These are phyloP conservation scores for Zopfia rhizophila DNA, from an alignment of 2,329 filamentous ascomycete species.

Conservation along the genomic window DNA sequence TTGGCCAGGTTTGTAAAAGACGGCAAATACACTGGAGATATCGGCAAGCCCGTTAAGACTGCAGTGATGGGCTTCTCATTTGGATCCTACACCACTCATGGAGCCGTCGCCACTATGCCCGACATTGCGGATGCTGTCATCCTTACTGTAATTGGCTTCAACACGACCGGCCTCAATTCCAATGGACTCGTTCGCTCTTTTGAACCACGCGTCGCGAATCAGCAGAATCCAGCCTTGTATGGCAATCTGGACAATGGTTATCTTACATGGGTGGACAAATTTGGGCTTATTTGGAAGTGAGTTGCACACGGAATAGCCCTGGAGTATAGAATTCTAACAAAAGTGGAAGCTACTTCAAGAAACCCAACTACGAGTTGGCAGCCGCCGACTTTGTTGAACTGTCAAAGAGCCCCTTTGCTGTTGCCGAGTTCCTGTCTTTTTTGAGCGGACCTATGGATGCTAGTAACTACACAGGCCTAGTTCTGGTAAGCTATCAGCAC, in stretches of 20 bases:
- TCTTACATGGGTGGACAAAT: conserved; percentile 33
- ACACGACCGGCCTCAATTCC: conserved; percentile 19
- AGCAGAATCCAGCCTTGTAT: conserved; percentile 26
- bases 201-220: conserved; percentile 34
- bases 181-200: conserved; percentile 28
- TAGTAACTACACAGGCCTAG: conserved; percentile 18
- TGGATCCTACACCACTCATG: conserved; percentile 35
- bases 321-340: too few species aligned
- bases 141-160: conserved; percentile 35
- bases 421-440: conserved; percentile 23
- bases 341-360: conserved; percentile 29
- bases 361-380: conserved; percentile 11
- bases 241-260: conserved; percentile 35
- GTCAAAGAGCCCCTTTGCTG: conserved; percentile 17
- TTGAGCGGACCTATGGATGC: neutral
- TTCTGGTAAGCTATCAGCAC: conserved; percentile 16
- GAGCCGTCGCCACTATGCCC: conserved; percentile 25
- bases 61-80: conserved; percentile 39
- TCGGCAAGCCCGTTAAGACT: conserved; percentile 29
- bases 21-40: conserved; percentile 30
- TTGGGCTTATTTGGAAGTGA: conserved; percentile 25
- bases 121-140: conserved; percentile 30
- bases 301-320: too few species aligned
- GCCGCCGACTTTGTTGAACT: conserved; percentile 27
- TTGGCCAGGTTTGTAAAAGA: conserved; percentile 28